Percentiles rank a stretch among this genome's conserved stretches.
phyloP scores from a whole-genome alignment of 768 basidiomycete genomes.

The Glaciozyma antarctica region DNA sequence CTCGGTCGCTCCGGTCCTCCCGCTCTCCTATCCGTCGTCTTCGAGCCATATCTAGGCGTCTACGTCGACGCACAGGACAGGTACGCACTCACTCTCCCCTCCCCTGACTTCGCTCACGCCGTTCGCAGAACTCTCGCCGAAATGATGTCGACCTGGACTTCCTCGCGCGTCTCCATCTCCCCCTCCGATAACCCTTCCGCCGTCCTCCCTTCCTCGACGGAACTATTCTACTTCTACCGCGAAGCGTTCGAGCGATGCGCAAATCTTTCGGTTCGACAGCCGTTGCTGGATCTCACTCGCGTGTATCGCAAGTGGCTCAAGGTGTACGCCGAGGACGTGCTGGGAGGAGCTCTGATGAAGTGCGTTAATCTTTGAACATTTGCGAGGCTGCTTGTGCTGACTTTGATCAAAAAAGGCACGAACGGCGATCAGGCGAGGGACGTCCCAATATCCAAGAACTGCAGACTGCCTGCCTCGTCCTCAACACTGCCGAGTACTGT shows the following conservation, averaged over 20 bases:
- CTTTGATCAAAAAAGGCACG: constrained; percentile 4
- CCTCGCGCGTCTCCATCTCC: constrained; percentile 24
- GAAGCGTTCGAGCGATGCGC: constrained; percentile 91
- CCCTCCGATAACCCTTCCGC: constrained; percentile 40
- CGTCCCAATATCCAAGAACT: constrained; percentile 67
- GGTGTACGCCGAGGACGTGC: constrained; percentile 93
- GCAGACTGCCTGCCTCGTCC: constrained; percentile 71
- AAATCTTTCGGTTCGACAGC: constrained; percentile 72
- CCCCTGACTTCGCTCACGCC: background rate
- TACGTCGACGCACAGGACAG: constrained; percentile 96
- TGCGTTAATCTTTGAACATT: too few relatives aligned
- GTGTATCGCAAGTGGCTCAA: constrained; percentile 89
- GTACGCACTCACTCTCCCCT: constrained; percentile 43
- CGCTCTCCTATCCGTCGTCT: constrained; percentile 69
- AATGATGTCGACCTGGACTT: constrained; percentile 75
- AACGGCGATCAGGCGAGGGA: constrained; percentile 65
- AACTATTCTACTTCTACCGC: constrained; percentile 93
- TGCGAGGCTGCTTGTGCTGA: background rate
- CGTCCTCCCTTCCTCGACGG: constrained; percentile 86
- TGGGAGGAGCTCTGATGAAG: constrained; percentile 66
- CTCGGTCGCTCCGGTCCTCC: constrained; percentile 20
- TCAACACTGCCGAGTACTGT: constrained; percentile 98
- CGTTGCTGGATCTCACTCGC: constrained; percentile 67
- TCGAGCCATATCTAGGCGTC: constrained; percentile 82
- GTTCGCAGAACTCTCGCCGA: constrained; percentile 64